Percentiles rank a stretch among this genome's conserved stretches.
phyloP scores from a whole-genome alignment of 2,329 filamentous ascomycete genomes.

The Sphaerostilbella broomeana region DNA sequence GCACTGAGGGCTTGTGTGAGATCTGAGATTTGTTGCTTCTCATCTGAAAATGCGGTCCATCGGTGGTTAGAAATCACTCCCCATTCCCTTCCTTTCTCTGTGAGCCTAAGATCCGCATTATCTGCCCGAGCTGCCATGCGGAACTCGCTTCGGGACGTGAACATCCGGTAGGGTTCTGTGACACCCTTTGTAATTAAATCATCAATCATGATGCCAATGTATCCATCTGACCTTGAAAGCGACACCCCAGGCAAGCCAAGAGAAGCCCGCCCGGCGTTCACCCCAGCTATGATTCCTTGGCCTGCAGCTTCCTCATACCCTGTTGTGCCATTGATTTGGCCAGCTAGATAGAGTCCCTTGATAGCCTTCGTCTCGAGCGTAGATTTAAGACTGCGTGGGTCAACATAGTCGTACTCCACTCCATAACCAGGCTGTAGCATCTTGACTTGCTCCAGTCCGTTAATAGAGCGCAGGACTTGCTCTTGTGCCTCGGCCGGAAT shows the following conservation, averaged over 20 bases:
- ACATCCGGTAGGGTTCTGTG: slow-evolving; percentile 96
- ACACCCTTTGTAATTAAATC: slow-evolving; percentile 96
- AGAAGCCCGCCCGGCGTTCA: slow-evolving; percentile 83
- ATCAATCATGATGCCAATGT: slow-evolving; percentile 98
- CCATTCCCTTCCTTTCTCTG: slow-evolving; percentile 65
- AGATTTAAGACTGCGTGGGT: slow-evolving; percentile 79
- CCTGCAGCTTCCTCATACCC: slow-evolving; percentile 97
- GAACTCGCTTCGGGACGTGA: slow-evolving; percentile 92
- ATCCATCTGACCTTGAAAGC: slow-evolving; percentile 77
- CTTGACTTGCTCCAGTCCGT: slow-evolving; percentile 77
- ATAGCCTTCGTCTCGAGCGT: slow-evolving; percentile 94
- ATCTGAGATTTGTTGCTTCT: slow-evolving; percentile 59
- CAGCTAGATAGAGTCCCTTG: slow-evolving; percentile 79
- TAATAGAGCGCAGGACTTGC: slow-evolving; percentile 75
- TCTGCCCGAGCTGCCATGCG: slow-evolving; percentile 87
- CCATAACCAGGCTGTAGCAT: slow-evolving; percentile 97
- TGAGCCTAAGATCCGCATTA: slow-evolving; percentile 86
- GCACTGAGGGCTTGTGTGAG: slow-evolving; percentile 55
- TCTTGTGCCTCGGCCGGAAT: slow-evolving; percentile 84
- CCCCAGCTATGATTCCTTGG: slow-evolving; percentile 86
- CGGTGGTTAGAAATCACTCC: slow-evolving; percentile 74
- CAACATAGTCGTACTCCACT: slow-evolving; percentile 97
- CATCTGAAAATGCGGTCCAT: slow-evolving; percentile 64
- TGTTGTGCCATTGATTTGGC: slow-evolving; percentile 97
- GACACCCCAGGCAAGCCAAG: slow-evolving; percentile 58